A percentile compares a stretch with the other conserved stretches of the same genome.
phyloP scores from a whole-genome alignment of 1,139 yeast genomes.

The Taiozyma sp. region DNA sequence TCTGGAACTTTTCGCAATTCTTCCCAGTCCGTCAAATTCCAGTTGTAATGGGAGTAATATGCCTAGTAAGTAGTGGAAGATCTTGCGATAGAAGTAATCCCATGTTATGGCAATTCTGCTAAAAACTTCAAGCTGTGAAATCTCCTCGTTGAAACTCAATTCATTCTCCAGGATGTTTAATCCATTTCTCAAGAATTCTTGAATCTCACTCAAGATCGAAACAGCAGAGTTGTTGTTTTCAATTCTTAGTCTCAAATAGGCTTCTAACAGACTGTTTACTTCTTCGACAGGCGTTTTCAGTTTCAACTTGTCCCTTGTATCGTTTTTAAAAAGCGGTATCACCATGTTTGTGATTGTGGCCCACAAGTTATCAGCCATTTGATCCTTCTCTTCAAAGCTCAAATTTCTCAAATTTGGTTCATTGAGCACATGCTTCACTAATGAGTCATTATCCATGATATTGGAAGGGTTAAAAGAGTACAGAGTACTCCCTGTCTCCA shows the following conservation, averaged over 20 bases:
- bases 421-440: conserved; percentile 20
- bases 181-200: conserved; percentile 42
- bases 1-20: conserved; percentile 22
- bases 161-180: conserved; percentile 38
- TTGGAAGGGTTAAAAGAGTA: conserved; percentile 42
- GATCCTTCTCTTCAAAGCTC: conserved; percentile 39
- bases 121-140: conserved; percentile 22
- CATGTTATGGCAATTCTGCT: conserved; percentile 41
- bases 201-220: conserved; percentile 38
- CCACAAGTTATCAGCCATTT: conserved; percentile 46
- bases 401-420: conserved; percentile 29
- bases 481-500: conserved; percentile 38
- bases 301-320: conserved; percentile 19
- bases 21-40: conserved; percentile 39
- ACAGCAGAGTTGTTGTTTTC: conserved; percentile 34
- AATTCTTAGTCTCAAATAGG: conserved; percentile 40
- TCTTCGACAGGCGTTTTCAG: conserved; percentile 53
- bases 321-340: conserved; percentile 45
- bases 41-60: conserved; percentile 55
- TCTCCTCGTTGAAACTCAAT: conserved; percentile 22
- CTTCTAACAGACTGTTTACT: conserved; percentile 42
- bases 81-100: conserved; percentile 49
- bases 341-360: conserved; percentile 37
- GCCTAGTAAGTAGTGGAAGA: conserved; percentile 55
- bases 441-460: conserved; percentile 26